Base-by-base conservation (phyloP, 2,329 filamentous ascomycete genomes). In the Torrubiella hemipterigena region DNA sequence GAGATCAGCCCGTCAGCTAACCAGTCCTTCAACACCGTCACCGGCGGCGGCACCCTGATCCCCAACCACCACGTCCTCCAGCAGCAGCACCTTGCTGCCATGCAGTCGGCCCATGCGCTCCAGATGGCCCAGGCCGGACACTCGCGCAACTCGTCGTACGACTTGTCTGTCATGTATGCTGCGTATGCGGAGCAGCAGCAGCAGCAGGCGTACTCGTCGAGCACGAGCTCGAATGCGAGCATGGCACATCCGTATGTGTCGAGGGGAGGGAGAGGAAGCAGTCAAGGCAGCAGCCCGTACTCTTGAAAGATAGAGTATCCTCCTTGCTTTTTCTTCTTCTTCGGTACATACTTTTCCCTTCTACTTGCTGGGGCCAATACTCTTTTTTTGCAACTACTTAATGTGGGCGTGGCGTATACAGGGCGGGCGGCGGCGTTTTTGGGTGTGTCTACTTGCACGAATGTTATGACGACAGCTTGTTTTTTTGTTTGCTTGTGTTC, bases 181-280 rank as follows among this genome's bases (percentile, higher is more conserved):
- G n/a, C n/a, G n/a, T n/a, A n/a, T n/a, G n/a, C n/a, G n/a, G n/a
- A n/a, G n/a, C n/a, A n/a, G n/a, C n/a, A n/a, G 46, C 8, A 50
- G 43, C 37, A 37, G 29, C 33, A 67, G 39, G 66, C 61, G 25
- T 72, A 72, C 55, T 65, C 65, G 37, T 69, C 63, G 31, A 70
- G 65, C 31, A 64, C 68, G 16, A 68, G 65, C 36, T 72, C 68
- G 29, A 60, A 55, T 21, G 48, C 51, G 24, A 58, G 54, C 42
- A 45, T 38, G 17, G 49, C 47, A n/a, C 53, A 60, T 39, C 48
- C 53, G 2, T 52, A 54, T 17, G 42, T 43, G 11, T 40, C 43
- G 5, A 41, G 49, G 33, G 42, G 42, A 4, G 42, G 34, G 14
- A 39, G 37, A 33, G 47, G 45, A 4, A 46, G 41, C 24, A 46